Evolutionary conservation across 768 basidiomycete species (phyloP), one percentile per base, ranked within the genome.

Genomic region (Termitomyces sp.): DNA sequence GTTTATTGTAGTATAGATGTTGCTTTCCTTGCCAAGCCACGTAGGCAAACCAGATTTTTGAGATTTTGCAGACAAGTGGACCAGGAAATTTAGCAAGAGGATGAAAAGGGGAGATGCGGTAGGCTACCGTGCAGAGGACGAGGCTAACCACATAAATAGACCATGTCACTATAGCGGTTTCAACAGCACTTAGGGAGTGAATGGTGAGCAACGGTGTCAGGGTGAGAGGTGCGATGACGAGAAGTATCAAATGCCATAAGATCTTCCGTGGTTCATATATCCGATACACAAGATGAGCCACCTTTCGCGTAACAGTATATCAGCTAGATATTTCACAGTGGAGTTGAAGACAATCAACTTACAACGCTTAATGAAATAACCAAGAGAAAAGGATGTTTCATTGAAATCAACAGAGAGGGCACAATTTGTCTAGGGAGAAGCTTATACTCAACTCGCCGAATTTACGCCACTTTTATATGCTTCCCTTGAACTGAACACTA

Each of bases 1-100:
- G 60, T 9, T 63, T 55, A 43, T 76, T 67, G 51, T 76, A 72
- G 57, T 75, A 76, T 2, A 71, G 51, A 58, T 85, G 79, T 20
- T 76, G 72, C 56, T 74, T 72, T 1, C 81, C 80, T 20, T 48
- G 57, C 20, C 55, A 65, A 1, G 70, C 68, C 14, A 75, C 56
- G 50, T 58, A 72, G 0, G 67, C 70, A 6, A 65, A 63, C 65
- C 72, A 75, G 2, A 78, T 41, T 58, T 77, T 78, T 6, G 76
- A 72, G 14, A 78, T 38, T 52, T 70, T 76, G 66, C 67, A 68
- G 3, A 74, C 54, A 1, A 70, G 16, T 0, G 81, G 82, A 3
- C 81, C 82, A 24, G 49, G 20, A 24, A 35, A 51, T 51, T 36
- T 16, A 16, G 49, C 49, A 51, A 36, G 49, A 51, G 33, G 33